Percentiles rank a stretch among this genome's conserved stretches.
These are phyloP conservation scores for Bretziella fagacearum DNA, from an alignment of 2,329 filamentous ascomycete genomes.

Conservation along the genomic window DNA sequence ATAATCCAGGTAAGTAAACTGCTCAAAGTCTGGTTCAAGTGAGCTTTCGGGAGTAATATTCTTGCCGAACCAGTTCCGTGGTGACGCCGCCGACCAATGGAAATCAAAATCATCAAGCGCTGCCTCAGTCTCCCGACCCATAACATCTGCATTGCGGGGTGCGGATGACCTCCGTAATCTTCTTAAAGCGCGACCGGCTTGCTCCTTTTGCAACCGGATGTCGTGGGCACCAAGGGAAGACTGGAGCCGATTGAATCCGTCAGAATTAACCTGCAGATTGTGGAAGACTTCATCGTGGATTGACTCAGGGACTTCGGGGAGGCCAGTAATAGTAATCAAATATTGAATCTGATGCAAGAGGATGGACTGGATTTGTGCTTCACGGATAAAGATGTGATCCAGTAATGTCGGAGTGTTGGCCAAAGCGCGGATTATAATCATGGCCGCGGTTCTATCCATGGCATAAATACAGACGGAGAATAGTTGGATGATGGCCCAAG, in stretches of 20 bases:
- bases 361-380: slow-evolving; percentile 9
- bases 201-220: slow-evolving; percentile 9
- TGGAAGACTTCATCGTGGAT: background rate
- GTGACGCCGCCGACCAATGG: slow-evolving; percentile 15
- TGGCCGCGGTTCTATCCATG: slow-evolving; percentile 21
- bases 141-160: background rate
- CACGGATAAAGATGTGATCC: slow-evolving; percentile 6
- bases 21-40: background rate
- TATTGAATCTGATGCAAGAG: slow-evolving; percentile 15
- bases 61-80: slow-evolving; percentile 11
- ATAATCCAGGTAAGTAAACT: slow-evolving; percentile 12
- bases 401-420: slow-evolving; percentile 5
- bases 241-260: slow-evolving; percentile 7
- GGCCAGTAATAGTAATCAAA: slow-evolving; percentile 12
- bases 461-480: slow-evolving; percentile 27
- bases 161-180: background rate
- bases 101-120: slow-evolving; percentile 12
- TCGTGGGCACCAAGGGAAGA: slow-evolving; percentile 1
- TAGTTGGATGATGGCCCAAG: slow-evolving; percentile 22
- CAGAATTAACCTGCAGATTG: slow-evolving; percentile 1
- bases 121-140: background rate
- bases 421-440: slow-evolving; percentile 12
- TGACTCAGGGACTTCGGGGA: slow-evolving; percentile 5
- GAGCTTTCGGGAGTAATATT: slow-evolving; percentile 2
- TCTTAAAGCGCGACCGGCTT: background rate